Conservation (phyloP, 108 stramenopile species). For the Skeletonema menzelii region DNA sequence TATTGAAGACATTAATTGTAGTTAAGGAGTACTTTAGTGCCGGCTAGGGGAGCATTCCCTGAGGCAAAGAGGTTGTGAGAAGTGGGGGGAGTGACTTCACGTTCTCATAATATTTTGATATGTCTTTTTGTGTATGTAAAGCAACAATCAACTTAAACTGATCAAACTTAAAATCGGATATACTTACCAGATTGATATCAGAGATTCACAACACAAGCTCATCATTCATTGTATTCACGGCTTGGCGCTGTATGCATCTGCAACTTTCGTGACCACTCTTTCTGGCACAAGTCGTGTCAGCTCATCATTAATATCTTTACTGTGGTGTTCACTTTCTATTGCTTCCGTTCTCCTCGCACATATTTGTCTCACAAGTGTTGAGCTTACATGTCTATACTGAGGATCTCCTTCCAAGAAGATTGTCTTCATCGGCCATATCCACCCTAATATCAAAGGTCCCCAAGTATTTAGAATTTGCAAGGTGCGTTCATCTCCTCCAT, state of each 20-base stretch:
- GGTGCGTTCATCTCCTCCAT: slow-evolving; percentile 72
- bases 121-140: too few species aligned
- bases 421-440: slow-evolving; percentile 69
- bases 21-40: slow-evolving; percentile 1
- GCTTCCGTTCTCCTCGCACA: slow-evolving; percentile 35
- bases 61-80: too few species aligned
- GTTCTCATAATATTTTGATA: too few species aligned
- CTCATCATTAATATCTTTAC: background rate
- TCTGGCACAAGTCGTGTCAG: slow-evolving; percentile 40
- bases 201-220: too few species aligned
- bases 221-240: background rate
- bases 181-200: background rate
- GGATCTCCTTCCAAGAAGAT: slow-evolving; percentile 81
- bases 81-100: background rate
- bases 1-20: slow-evolving; percentile 44
- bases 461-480: slow-evolving; percentile 70
- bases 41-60: background rate
- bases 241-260: slow-evolving; percentile 4
- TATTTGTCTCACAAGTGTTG: slow-evolving; percentile 66
- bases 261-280: slow-evolving; percentile 27
- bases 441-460: slow-evolving; percentile 69
- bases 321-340: slow-evolving; percentile 9
- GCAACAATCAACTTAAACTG: background rate
- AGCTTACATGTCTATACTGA: slow-evolving; percentile 74
- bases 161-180: too few species aligned